These are phyloP conservation scores for Suillus subluteus DNA, from an alignment of 768 basidiomycete species.

Conservation along the genomic window DNA sequence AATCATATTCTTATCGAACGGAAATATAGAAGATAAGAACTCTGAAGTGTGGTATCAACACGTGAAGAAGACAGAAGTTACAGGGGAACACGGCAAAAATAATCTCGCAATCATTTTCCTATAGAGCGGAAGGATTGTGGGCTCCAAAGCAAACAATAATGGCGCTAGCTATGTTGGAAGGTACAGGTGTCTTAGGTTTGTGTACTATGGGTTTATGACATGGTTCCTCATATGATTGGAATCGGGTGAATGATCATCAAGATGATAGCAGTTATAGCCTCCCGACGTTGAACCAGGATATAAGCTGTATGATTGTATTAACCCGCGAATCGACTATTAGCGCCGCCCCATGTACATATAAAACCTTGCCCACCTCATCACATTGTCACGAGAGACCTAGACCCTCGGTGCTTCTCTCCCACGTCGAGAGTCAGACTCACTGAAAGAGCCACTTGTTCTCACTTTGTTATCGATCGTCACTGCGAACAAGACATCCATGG, in stretches of 20 bases:
- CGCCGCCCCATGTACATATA: not conserved
- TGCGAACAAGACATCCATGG: not conserved
- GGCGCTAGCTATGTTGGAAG: not conserved
- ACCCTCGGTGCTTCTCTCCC: not conserved
- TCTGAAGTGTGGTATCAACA: not conserved
- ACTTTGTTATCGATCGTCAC: not conserved
- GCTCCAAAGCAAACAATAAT: not conserved
- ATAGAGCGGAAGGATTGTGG: not conserved
- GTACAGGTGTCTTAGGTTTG: not conserved
- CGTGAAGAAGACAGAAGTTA: too few species aligned
- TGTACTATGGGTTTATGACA: not conserved
- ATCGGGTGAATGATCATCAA: not conserved
- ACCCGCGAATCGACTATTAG: not conserved
- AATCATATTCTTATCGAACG: not conserved
- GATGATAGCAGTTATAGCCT: not conserved
- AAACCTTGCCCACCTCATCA: too few species aligned
- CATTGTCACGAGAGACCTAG: too few species aligned
- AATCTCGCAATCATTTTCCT: not conserved
- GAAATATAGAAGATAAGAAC: not conserved
- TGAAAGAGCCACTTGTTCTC: not conserved
- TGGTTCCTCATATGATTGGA: not conserved
- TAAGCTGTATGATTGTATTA: not conserved
- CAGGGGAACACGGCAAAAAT: not conserved
- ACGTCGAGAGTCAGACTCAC: not conserved
- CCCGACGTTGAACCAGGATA: too few species aligned